Percentiles rank a stretch among this genome's conserved stretches.
Conservation (phyloP, 129 eudicot species). For the Heracleum sosnowskyi region DNA sequence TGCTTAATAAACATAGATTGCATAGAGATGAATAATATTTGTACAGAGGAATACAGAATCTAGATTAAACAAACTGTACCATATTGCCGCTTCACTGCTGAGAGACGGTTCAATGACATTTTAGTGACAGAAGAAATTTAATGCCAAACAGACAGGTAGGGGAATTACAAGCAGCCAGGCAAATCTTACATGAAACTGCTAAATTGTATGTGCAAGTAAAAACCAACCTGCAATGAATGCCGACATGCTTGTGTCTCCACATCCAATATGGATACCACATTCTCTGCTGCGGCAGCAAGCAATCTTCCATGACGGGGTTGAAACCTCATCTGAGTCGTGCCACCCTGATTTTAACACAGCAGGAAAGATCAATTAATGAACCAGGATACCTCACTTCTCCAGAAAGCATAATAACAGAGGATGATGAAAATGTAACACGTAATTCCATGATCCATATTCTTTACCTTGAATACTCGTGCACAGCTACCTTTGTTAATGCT, state of each 20-base stretch:
- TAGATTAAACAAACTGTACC: not conserved
- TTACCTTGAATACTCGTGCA: slow-evolving; percentile 77
- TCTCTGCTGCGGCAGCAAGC: slow-evolving; percentile 96
- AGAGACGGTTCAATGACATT: not conserved
- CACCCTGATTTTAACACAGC: slow-evolving; percentile 47
- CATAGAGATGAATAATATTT: not conserved
- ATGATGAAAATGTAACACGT: not conserved
- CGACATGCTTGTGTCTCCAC: slow-evolving; percentile 74
- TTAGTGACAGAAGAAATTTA: not conserved
- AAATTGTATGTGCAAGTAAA: not conserved
- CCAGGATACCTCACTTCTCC: not conserved
- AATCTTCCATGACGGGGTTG: slow-evolving; percentile 89
- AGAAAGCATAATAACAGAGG: not conserved
- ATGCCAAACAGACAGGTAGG: not conserved
- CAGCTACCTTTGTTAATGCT: slow-evolving; percentile 80
- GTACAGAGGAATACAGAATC: not conserved
- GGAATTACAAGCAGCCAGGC: not conserved
- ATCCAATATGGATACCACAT: slow-evolving; percentile 79
- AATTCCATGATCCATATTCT: not conserved
- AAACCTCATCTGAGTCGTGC: slow-evolving; percentile 68
- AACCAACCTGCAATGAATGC: slow-evolving; percentile 52
- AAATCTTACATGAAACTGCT: not conserved
- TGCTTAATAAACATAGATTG: not conserved
- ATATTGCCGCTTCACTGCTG: not conserved
- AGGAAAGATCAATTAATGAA: not conserved